Percentiles rank a stretch among this genome's conserved stretches.
phyloP scores from a whole-genome alignment of 2,329 filamentous ascomycete species.

The Apiospora kogelbergensis region DNA sequence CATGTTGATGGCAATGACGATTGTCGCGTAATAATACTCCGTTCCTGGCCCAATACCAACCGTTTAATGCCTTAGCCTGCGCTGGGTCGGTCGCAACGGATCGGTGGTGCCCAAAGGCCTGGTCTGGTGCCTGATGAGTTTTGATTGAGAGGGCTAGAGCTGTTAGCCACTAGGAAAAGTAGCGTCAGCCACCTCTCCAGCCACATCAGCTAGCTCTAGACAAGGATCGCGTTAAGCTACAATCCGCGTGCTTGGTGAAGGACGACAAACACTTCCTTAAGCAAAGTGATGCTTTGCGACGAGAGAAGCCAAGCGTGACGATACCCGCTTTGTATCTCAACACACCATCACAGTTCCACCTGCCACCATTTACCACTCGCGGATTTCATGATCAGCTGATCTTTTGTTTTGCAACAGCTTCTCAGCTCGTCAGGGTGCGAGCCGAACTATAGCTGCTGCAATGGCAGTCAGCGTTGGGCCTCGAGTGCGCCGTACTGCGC shows the following conservation, averaged over 20 bases:
- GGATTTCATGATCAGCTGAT: neutral
- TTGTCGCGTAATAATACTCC: no score
- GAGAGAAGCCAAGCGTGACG: neutral
- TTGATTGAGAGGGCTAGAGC: no score
- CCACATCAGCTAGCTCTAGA: neutral
- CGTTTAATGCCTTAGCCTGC: neutral
- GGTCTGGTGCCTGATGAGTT: no score
- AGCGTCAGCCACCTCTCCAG: no score
- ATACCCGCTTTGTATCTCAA: neutral
- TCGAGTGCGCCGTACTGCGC: conserved; percentile 35
- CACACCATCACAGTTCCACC: neutral
- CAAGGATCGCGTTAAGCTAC: neutral
- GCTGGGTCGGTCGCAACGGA: no score
- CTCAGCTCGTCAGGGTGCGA: neutral
- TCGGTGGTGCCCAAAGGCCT: no score
- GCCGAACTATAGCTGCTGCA: neutral
- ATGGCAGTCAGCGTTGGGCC: conserved; percentile 30
- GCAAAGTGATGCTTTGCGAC: conserved; percentile 1
- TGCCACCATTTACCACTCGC: neutral
- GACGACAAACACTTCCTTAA: neutral
- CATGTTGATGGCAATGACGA: neutral
- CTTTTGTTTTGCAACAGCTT: neutral
- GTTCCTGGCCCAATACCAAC: no score
- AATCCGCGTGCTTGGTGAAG: neutral
- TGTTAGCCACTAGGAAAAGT: no score